Conservation (phyloP, 352 stramenopile species). For the Phytophthora litchii region DNA sequence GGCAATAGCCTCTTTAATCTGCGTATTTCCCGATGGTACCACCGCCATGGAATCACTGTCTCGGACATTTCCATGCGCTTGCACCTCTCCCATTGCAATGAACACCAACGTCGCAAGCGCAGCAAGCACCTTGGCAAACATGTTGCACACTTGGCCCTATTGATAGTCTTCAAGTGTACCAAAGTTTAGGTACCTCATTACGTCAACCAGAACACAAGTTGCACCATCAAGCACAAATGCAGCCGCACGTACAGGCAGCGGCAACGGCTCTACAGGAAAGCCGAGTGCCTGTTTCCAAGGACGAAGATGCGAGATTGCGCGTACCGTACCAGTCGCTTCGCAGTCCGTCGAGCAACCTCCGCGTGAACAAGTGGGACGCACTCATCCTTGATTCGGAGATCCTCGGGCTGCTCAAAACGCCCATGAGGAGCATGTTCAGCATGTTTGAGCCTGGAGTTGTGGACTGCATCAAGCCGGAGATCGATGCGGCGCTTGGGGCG, state of each 20-base stretch:
- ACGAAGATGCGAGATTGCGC: slow-evolving; percentile 5
- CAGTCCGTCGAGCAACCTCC: slow-evolving; percentile 50
- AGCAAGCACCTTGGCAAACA: slow-evolving; percentile 1
- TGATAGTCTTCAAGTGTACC: slow-evolving; percentile 4
- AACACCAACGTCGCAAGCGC: slow-evolving; percentile 1
- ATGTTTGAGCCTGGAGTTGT: slow-evolving; percentile 74
- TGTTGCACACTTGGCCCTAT: background rate
- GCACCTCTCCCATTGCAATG: background rate
- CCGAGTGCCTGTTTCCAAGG: background rate
- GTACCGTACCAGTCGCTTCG: slow-evolving; percentile 56
- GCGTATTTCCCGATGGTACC: slow-evolving; percentile 17
- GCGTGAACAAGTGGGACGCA: slow-evolving; percentile 88
- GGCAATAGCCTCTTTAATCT: slow-evolving; percentile 10
- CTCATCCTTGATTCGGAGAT: slow-evolving; percentile 84
- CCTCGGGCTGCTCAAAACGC: slow-evolving; percentile 70
- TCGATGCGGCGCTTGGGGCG: slow-evolving; percentile 59
- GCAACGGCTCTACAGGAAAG: slow-evolving; percentile 47
- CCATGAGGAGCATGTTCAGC: slow-evolving; percentile 81
- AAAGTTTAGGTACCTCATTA: slow-evolving; percentile 2
- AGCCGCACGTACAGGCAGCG: slow-evolving; percentile 44
- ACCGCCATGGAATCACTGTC: slow-evolving; percentile 20
- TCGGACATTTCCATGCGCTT: slow-evolving; percentile 13
- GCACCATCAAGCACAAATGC: slow-evolving; percentile 27
- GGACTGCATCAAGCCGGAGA: slow-evolving; percentile 74
- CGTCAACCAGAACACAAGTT: slow-evolving; percentile 29